A percentile compares a stretch with the other conserved stretches of the same genome.
Evolutionary conservation across 495 filamentous ascomycete genomes (phyloP).

Genomic region (Penicillium bialowiezense): DNA sequence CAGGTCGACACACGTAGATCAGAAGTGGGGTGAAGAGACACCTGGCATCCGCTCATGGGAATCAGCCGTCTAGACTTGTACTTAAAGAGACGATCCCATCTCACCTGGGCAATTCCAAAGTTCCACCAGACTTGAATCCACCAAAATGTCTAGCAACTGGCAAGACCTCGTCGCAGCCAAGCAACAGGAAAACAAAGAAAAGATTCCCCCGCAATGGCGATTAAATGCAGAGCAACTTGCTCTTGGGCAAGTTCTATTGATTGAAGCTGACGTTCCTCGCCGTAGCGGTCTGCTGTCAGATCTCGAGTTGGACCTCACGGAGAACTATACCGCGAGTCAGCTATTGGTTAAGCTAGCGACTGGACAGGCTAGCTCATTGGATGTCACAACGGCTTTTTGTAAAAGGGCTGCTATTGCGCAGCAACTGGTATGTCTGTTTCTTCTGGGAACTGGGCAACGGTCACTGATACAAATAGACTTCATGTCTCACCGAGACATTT

Average conservation of each 20-base stretch:
- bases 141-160: constrained; percentile 10
- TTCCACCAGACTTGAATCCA: neutral
- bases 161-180: constrained; percentile 21
- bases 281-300: constrained; percentile 22
- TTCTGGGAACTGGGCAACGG: constrained; percentile 24
- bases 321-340: constrained; percentile 44
- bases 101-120: neutral
- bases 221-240: constrained; percentile 5
- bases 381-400: constrained; percentile 49
- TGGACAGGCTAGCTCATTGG: constrained; percentile 33
- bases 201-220: constrained; percentile 30
- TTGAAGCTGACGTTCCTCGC: constrained; percentile 17
- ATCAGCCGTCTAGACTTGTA: neutral
- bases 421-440: constrained; percentile 28
- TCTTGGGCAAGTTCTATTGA: constrained; percentile 6
- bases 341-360: constrained; percentile 31
- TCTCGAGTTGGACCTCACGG: constrained; percentile 51
- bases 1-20: constrained; percentile 21
- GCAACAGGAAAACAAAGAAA: constrained; percentile 18
- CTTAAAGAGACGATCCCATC: neutral
- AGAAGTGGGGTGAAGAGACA: neutral
- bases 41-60: no score
- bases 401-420: constrained; percentile 37
- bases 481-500: constrained; percentile 43
- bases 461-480: constrained; percentile 18